Evolutionary conservation across 169 alveolate genomes (phyloP), one percentile per base, ranked within the genome.

Genomic region (Miamiensis avidus): DNA sequence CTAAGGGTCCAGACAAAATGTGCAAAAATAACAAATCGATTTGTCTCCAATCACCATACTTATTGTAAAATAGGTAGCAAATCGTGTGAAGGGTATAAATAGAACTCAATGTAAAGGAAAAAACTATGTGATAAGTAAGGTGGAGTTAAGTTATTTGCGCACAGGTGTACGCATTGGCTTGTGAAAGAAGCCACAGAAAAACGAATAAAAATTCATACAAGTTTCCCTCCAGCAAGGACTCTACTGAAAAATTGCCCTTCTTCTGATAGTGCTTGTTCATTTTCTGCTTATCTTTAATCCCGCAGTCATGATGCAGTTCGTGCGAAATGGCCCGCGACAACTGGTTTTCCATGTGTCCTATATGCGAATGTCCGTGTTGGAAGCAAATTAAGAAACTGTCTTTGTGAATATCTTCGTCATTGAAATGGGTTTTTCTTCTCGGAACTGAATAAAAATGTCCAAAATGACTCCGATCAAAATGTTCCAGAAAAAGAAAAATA

Each of bases 401-500:
- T n/a, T n/a, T n/a, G n/a, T n/a, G n/a, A n/a, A n/a, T n/a, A n/a
- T n/a, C n/a, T n/a, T n/a, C n/a, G n/a, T n/a, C n/a, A n/a, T n/a
- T n/a, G n/a, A n/a, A n/a, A n/a, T n/a, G n/a, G n/a, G n/a, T 49
- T 49, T 49, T 4, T 49, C 69, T 49, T 49, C 69, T 49, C 65
- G 64, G 6, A 79, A 79, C 29, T 65, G 15, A 15, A 69, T 79
- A 16, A 79, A 65, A 26, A 79, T 79, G 28, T 79, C 84, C 29
- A 79, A 79, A 1, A 79, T 49, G 76, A 79, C 29, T 0, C 84
- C 84, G 64, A 79, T 79, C 29, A 79, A 79, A 65, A 79, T 79
- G 64, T 79, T 79, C 84, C 84, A 79, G 29, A 79, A 79, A 49
- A 79, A 79, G 27, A 34, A 79, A 79, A 34, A 31, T 72, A 49